Evolutionary conservation across 1,284 basidiomycete species (phyloP).

Genomic region (Puccinia novopanici): DNA sequence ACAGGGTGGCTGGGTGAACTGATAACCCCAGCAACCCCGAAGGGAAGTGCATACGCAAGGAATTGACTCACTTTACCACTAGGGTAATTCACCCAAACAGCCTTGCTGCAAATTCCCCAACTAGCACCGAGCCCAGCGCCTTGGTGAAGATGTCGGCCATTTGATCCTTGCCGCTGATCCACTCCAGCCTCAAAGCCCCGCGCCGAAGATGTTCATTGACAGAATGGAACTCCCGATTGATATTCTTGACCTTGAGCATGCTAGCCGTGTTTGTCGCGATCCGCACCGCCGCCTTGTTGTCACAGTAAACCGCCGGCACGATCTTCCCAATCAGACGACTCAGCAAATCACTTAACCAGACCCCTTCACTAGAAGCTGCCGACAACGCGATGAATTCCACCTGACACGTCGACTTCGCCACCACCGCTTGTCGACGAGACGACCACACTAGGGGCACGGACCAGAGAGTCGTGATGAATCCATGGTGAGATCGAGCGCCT

Average conservation of each 20-base stretch:
- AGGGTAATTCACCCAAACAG: neutral
- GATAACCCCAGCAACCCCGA: neutral
- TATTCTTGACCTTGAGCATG: neutral
- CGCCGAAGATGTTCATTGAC: neutral
- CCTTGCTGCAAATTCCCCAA: neutral
- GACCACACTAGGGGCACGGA: neutral
- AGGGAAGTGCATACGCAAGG: neutral
- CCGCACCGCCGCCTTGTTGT: neutral
- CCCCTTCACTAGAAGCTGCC: neutral
- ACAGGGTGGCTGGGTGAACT: too few species aligned
- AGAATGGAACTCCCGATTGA: conserved; percentile 2
- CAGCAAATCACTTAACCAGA: neutral
- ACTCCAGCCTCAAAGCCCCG: neutral
- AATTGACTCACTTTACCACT: neutral
- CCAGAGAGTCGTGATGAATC: too few species aligned
- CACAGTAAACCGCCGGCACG: neutral
- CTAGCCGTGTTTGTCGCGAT: neutral
- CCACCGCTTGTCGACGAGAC: neutral
- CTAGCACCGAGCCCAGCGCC: neutral
- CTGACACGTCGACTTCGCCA: neutral
- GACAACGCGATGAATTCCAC: neutral
- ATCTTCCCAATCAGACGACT: neutral
- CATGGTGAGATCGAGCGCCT: too few species aligned
- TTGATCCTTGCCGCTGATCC: neutral
- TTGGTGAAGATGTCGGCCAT: conserved; percentile 28